Evolutionary conservation across 306 rosid species (phyloP).

Genomic region (Senna tora): DNA sequence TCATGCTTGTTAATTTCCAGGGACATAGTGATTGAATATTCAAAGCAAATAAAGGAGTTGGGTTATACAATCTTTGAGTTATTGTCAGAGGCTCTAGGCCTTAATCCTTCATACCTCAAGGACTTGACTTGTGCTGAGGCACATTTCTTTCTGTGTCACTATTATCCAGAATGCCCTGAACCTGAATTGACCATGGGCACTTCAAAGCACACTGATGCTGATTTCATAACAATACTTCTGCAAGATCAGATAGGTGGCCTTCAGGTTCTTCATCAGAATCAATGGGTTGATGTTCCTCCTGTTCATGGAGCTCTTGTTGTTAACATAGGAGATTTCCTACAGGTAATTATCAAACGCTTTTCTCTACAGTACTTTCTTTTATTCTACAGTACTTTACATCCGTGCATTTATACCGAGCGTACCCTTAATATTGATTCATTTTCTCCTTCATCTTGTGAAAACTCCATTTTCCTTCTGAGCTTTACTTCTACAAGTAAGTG

Average conservation of each 20-base stretch:
- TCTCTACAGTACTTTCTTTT: too few species aligned
- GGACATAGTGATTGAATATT: conserved; percentile 44
- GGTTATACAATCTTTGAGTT: conserved; percentile 49
- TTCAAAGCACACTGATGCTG: conserved; percentile 47
- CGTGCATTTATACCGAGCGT: too few species aligned
- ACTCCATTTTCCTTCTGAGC: not conserved
- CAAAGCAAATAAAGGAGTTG: conserved; percentile 38
- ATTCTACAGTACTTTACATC: too few species aligned
- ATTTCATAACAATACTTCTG: conserved; percentile 51
- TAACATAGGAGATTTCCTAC: conserved; percentile 55
- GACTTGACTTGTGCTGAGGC: conserved; percentile 47
- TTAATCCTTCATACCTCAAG: conserved; percentile 41
- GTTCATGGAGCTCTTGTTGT: conserved; percentile 50
- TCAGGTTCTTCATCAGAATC: conserved; percentile 46
- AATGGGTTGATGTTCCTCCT: conserved; percentile 50
- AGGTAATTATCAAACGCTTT: conserved; percentile 21
- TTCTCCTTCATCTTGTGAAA: not conserved
- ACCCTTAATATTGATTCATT: not conserved
- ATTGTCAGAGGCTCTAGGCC: conserved; percentile 56
- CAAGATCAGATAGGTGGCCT: conserved; percentile 61
- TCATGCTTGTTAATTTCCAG: conserved; percentile 25
- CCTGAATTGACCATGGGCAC: conserved; percentile 56
- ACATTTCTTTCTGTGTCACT: conserved; percentile 39
- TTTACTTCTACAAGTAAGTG: too few species aligned
- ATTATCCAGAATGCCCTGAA: conserved; percentile 53